These are phyloP conservation scores for Euphorbia tirucalli DNA, from an alignment of 345 rosid species.

Conservation along the genomic window DNA sequence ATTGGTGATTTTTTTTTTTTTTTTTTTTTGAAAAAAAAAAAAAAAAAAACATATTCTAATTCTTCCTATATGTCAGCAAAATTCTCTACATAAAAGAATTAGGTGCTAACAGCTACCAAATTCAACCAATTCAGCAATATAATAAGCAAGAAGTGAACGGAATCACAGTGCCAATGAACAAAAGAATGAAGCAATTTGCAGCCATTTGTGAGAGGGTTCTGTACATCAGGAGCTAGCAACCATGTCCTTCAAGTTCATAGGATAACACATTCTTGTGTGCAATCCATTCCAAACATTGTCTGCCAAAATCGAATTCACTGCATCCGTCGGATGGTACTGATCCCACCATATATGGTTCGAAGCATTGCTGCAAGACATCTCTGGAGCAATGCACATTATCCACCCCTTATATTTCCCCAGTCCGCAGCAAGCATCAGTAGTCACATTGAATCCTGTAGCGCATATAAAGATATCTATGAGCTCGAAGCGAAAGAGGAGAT, in stretches of 20 bases:
- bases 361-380: constrained; percentile 78
- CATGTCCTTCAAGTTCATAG: constrained; percentile 60
- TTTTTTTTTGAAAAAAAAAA: too few species aligned
- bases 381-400: constrained; percentile 73
- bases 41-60: too few species aligned
- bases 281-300: constrained; percentile 83
- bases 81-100: too few species aligned
- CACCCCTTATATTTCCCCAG: constrained; percentile 78
- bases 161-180: not conserved
- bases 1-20: too few species aligned
- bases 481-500: not conserved
- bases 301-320: constrained; percentile 74
- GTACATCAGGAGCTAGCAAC: constrained; percentile 16
- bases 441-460: constrained; percentile 60
- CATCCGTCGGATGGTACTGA: constrained; percentile 87
- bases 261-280: constrained; percentile 81
- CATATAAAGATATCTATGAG: not conserved
- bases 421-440: constrained; percentile 84
- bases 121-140: not conserved
- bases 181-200: not conserved
- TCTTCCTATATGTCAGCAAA: too few species aligned
- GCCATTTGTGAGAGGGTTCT: not conserved
- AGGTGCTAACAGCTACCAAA: too few species aligned
- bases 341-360: constrained; percentile 85
- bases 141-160: not conserved